Conservation (phyloP, 306 rosid genomes). For the Spatholobus suberectus region DNA sequence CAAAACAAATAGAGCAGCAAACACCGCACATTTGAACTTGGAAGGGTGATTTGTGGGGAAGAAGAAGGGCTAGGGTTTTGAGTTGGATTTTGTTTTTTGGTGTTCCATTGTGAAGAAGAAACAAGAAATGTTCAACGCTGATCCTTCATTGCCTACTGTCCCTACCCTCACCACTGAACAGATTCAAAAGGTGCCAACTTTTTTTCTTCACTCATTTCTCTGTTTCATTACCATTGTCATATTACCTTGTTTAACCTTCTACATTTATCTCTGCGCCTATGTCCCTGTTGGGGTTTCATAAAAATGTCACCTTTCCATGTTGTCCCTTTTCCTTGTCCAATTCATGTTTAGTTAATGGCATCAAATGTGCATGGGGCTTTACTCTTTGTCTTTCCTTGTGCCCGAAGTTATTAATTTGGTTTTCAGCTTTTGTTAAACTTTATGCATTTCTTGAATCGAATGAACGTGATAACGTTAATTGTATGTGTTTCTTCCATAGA, state of each 20-base stretch:
- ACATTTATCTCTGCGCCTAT: neutral
- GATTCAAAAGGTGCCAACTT: slow-evolving; percentile 58
- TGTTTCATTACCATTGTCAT: neutral
- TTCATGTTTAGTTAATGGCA: neutral
- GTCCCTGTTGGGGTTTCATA: neutral
- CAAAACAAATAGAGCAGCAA: neutral
- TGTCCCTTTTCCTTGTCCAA: neutral
- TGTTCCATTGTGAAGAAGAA: slow-evolving; percentile 19
- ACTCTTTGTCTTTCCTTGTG: slow-evolving; percentile 46
- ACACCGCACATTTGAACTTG: slow-evolving; percentile 19
- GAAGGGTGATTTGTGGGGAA: slow-evolving; percentile 26
- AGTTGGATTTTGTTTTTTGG: neutral
- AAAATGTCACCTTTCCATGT: slow-evolving; percentile 30
- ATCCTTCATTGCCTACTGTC: slow-evolving; percentile 42
- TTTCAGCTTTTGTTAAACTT: neutral
- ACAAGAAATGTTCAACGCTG: slow-evolving; percentile 48
- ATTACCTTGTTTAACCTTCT: neutral
- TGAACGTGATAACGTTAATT: neutral
- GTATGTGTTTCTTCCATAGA: neutral
- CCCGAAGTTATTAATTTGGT: slow-evolving; percentile 45
- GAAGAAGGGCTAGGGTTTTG: slow-evolving; percentile 49
- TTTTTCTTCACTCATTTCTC: slow-evolving; percentile 12
- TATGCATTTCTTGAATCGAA: neutral
- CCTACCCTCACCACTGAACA: slow-evolving; percentile 51
- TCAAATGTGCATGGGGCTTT: neutral